Base-by-base conservation (phyloP, 306 rosid species). In the Vigna trinervia region DNA sequence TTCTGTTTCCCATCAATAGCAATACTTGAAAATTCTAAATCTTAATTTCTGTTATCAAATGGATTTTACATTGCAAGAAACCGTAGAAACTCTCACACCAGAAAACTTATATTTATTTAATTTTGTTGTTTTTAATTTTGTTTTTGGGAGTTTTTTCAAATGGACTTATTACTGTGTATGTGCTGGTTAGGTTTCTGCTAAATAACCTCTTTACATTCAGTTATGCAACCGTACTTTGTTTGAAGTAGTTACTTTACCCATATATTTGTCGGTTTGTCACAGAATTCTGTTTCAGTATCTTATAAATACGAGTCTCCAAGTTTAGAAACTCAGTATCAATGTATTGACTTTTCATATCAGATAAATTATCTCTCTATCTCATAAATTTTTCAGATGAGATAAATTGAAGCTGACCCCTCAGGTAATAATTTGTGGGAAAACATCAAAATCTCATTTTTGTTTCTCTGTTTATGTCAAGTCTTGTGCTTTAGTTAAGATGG, bases 391-490 rank as follows among this genome's bases (percentile, higher is more conserved):
- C 22, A 20, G 22, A 20, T 20, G 1, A 20, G 22, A 20, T 20
- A 20, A 20, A 20, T 71, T 74, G 48, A 89, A 83, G 12, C 5
- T 36, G 43, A 61, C 45, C 15, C 64, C 50, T 10, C 69, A 82
- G 92, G 92, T 90, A 57, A 81, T 82, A 36, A 47, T 54, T 76
- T 64, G 54, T 69, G 68, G 23, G 13, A 64, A 84, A 62, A 32
- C 74, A 46, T 2, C 78, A 36, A 75, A 54, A n/a, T 80, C 62
- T 73, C 80, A 3, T 51, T 79, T 86, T 83, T 81, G 20, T 78
- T 54, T 51, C 53, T 62, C 8, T 60, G 4, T n/a, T 34, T 11
- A 4, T 68, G 4, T 4, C 17, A 48, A 74, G 78, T 63, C 38
- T 20, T 38, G 4, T 28, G 50, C 82, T 73, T 6, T 1, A 53